These are phyloP conservation scores for Backusella luteola DNA, from an alignment of 192 early-diverging fungal genomes.

Conservation along the genomic window DNA sequence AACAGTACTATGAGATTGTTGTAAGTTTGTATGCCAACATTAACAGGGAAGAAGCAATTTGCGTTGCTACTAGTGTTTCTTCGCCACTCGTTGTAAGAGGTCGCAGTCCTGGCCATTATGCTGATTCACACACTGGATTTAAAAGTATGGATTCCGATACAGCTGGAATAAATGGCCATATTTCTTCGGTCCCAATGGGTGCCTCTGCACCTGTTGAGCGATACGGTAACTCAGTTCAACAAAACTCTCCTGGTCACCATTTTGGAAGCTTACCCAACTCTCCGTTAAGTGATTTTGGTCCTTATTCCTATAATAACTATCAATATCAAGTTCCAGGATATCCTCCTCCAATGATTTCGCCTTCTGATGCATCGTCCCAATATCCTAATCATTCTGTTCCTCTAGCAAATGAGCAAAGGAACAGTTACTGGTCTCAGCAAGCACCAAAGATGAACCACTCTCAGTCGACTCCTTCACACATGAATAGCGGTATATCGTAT, in stretches of 20 bases:
- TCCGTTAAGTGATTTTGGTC: conserved; percentile 10
- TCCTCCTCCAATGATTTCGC: neutral
- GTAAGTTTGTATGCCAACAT: conserved; percentile 72
- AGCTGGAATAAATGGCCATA: neutral
- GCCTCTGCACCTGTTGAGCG: neutral
- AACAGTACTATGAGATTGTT: conserved; percentile 82
- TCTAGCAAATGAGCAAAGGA: neutral
- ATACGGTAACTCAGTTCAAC: neutral
- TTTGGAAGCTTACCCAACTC: conserved; percentile 17
- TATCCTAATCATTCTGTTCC: conserved; percentile 5
- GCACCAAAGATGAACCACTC: neutral
- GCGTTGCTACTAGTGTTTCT: conserved; percentile 64
- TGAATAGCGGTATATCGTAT: neutral
- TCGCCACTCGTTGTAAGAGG: conserved; percentile 84
- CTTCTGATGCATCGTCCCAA: neutral
- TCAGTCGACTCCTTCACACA: neutral
- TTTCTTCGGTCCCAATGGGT: neutral
- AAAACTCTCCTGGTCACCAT: neutral
- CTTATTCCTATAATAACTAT: conserved; percentile 12
- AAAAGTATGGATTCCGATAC: conserved; percentile 18
- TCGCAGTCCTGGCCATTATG: conserved; percentile 87
- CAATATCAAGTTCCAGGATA: neutral
- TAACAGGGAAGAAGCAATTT: conserved; percentile 46
- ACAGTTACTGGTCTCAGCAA: neutral
- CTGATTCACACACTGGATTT: conserved; percentile 40